Base-by-base conservation (phyloP, 768 basidiomycete genomes). In the Exidia glandulosa region DNA sequence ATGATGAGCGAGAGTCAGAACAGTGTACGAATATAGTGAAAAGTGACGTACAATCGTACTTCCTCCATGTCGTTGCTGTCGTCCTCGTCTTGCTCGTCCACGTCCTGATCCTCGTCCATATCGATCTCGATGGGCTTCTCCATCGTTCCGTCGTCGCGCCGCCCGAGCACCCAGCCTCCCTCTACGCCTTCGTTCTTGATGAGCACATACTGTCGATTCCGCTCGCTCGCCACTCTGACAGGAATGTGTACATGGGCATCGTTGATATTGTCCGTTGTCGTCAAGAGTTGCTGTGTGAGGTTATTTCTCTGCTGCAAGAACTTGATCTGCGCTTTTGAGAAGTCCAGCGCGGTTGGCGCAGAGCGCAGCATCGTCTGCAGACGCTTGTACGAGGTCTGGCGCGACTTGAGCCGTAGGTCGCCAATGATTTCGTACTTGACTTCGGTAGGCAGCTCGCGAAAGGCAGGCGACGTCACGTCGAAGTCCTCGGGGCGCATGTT, bases 391-490 rank as follows among this genome's bases (percentile, higher is more conserved):
- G 92, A 95, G 13, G 91, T 94, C 72, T 97, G 94, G 2, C 96
- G 82, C 1, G 94, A 97, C 71, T 93, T 94, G 60, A 96, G 77
- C 2, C 96, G 84, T 55, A 98, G 77, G 74, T 99, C 96, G 58
- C 95, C 94, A 33, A 98, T 86, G 64, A 99, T 95, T 74, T 99
- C 96, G 72, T 98, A 99, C 66, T 99, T 93, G 25, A 96, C 84
- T 70, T 98, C 94, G 0, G 92, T 95, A 2, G 96, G 94, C 2
- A 98, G 81, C 63, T 91, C 89, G 27, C 86, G 82, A 70, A 99
- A 99, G 23, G 86, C 90, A 3, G 90, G 81, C 2, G 94, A 94
- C 19, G 85, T 80, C 59, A 96, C 82, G 68, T 98, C 95, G 66
- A 98, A 90, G 67, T 98, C 94, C 66, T 94, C 93, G 0, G 94